These are phyloP conservation scores for Ophiostoma quercus DNA, from an alignment of 2,329 filamentous ascomycete genomes.

Conservation along the genomic window DNA sequence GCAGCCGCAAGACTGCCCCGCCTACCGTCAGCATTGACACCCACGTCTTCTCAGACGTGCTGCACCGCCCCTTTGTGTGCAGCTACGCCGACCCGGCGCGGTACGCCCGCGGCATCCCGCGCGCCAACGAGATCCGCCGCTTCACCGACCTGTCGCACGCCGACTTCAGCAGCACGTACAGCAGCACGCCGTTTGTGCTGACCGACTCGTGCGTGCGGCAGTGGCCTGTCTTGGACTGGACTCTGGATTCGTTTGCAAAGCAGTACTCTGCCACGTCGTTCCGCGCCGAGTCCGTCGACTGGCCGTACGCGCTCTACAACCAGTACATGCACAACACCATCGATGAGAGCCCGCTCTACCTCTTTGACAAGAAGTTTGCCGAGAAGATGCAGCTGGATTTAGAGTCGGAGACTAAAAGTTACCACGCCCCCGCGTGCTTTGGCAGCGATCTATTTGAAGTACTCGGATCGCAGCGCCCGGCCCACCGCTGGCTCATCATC, in stretches of 20 bases:
- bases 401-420: conserved; percentile 49
- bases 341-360: conserved; percentile 86
- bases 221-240: conserved; percentile 82
- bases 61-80: conserved; percentile 88
- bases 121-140: conserved; percentile 65
- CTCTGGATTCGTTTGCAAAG: conserved; percentile 58
- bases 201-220: conserved; percentile 63
- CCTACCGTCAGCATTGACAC: conserved; percentile 53
- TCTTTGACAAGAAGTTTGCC: conserved; percentile 83
- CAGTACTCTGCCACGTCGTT: conserved; percentile 65
- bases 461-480: conserved; percentile 71
- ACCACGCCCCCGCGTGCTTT: conserved; percentile 80
- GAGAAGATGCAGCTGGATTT: conserved; percentile 73
- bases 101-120: conserved; percentile 67
- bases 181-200: conserved; percentile 77
- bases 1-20: not conserved
- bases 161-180: conserved; percentile 73
- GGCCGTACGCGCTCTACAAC: conserved; percentile 75
- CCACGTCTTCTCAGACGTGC: conserved; percentile 79
- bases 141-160: conserved; percentile 62
- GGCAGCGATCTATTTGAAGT: conserved; percentile 80
- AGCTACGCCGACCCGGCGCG: conserved; percentile 64
- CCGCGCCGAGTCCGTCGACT: conserved; percentile 88
- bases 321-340: conserved; percentile 72
- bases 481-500: conserved; percentile 88